Evolutionary conservation across 2,329 filamentous ascomycete species (phyloP), one percentile per base, ranked within the genome.

Genomic region (Penicillium nordicum): DNA sequence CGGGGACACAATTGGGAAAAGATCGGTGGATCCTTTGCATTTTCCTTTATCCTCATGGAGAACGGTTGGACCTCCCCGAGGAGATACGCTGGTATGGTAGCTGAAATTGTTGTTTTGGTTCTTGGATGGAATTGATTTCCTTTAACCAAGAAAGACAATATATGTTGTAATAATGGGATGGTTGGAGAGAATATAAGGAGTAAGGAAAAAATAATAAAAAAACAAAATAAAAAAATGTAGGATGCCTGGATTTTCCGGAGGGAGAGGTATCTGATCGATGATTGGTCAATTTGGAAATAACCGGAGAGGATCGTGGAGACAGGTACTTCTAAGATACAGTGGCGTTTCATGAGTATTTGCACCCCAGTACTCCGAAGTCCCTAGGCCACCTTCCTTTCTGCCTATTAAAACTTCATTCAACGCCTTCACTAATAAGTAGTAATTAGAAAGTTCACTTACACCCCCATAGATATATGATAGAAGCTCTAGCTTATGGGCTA

Each of bases 1-100:
- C 67, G 67, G 67, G 66, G 66, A 67, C 55, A 57, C 38, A 63
- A 67, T 62, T 61, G 41, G 67, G 67, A 64, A 67, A 63, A 30
- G 64, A 66, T 64, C 61, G 55, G 55, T 64, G 61, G 62, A 47
- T 49, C 56, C 36, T 34, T 34, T 36, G 9, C 16, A 25, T 25
- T n/a, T 18, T 25, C 32, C 34, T 11, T 45, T 47, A 32, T 40
- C 50, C 55, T 50, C 4, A 37, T 23, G 52, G 47, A 55, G 52
- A 50, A 55, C 5, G 38, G 18, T n/a, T 34, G 4, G 21, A 30
- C n/a, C 47, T 50, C 52, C 52, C 45, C 52, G 52, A 21, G 23
- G 7, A 8, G 9, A 21, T 37, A 16, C 10, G 9, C 21, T 14
- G 29, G 18, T 16, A 32, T 14, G 12, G 18, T 10, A 37, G 14